These are phyloP conservation scores for Moringa oleifera DNA, from an alignment of 345 rosid genomes.

Conservation along the genomic window DNA sequence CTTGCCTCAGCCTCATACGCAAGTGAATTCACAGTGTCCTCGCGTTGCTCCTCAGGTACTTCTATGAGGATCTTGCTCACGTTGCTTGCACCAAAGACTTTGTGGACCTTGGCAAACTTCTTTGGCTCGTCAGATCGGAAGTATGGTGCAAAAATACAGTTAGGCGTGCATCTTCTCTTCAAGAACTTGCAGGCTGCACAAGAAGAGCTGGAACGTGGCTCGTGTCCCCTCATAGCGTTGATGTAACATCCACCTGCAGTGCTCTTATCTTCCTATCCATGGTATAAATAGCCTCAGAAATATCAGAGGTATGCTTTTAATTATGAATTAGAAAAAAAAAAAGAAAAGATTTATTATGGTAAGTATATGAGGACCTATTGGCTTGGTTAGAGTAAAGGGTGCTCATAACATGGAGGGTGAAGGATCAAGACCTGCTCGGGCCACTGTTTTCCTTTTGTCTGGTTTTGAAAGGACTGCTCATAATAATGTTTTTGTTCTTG, in stretches of 20 bases:
- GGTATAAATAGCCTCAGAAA: not conserved
- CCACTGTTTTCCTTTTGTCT: not conserved
- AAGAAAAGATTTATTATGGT: too few relatives aligned
- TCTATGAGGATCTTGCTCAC: conserved; percentile 84
- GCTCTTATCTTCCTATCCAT: not conserved
- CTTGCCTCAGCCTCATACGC: conserved; percentile 91
- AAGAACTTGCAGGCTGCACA: conserved; percentile 95
- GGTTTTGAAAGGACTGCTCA: not conserved
- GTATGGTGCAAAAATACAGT: conserved; percentile 83
- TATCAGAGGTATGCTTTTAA: too few relatives aligned
- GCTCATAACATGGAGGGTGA: too few relatives aligned
- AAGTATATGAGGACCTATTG: too few relatives aligned
- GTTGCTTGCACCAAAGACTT: conserved; percentile 93
- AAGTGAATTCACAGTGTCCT: conserved; percentile 81
- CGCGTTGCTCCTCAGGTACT: conserved; percentile 84
- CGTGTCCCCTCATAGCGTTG: conserved; percentile 48
- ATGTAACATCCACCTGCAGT: not conserved
- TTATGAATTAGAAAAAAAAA: too few relatives aligned
- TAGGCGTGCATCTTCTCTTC: conserved; percentile 69
- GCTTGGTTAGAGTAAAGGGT: not conserved
- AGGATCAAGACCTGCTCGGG: not conserved
- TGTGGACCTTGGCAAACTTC: conserved; percentile 82
- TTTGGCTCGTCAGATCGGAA: conserved; percentile 66
- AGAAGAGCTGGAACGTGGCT: conserved; percentile 76
- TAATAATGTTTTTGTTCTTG: too few relatives aligned